phyloP scores from a whole-genome alignment of 2,329 filamentous ascomycete genomes.

The Fusarium equiseti region DNA sequence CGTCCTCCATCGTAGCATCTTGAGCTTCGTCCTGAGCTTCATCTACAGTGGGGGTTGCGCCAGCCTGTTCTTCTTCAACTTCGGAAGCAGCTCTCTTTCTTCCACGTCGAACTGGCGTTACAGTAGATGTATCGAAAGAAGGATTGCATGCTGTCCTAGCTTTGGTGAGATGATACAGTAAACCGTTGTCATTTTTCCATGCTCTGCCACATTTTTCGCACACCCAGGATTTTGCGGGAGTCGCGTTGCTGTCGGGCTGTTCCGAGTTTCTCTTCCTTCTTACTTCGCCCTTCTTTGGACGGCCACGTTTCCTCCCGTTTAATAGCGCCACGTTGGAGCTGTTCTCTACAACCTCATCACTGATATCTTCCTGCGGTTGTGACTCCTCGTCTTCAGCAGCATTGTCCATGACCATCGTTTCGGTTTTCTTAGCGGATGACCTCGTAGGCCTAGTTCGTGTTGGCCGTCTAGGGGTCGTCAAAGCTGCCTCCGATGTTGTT shows the following conservation, averaged over 20 bases:
- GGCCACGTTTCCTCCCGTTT: slow-evolving; percentile 47
- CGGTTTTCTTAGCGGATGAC: slow-evolving; percentile 22
- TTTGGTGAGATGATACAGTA: slow-evolving; percentile 70
- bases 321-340: slow-evolving; percentile 10
- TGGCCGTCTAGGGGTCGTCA: slow-evolving; percentile 20
- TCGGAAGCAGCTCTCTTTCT: slow-evolving; percentile 24
- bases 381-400: slow-evolving; percentile 5
- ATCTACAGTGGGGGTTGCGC: neutral
- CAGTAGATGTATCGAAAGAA: slow-evolving; percentile 44
- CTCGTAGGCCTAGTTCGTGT: slow-evolving; percentile 27
- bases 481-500: neutral
- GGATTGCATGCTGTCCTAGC: slow-evolving; percentile 67
- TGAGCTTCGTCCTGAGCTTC: neutral
- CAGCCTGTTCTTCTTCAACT: slow-evolving; percentile 13
- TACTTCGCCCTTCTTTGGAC: slow-evolving; percentile 32
- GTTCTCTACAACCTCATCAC: slow-evolving; percentile 2
- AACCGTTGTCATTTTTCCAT: slow-evolving; percentile 70
- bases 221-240: slow-evolving; percentile 52
- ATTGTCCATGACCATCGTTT: neutral
- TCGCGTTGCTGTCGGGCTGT: slow-evolving; percentile 22
- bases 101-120: slow-evolving; percentile 30
- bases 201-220: slow-evolving; percentile 66
- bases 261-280: slow-evolving; percentile 23
- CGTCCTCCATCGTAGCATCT: neutral
- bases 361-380: neutral